Conservation (phyloP, 2,329 filamentous ascomycete genomes). For the Hymenoscyphus scutula region DNA sequence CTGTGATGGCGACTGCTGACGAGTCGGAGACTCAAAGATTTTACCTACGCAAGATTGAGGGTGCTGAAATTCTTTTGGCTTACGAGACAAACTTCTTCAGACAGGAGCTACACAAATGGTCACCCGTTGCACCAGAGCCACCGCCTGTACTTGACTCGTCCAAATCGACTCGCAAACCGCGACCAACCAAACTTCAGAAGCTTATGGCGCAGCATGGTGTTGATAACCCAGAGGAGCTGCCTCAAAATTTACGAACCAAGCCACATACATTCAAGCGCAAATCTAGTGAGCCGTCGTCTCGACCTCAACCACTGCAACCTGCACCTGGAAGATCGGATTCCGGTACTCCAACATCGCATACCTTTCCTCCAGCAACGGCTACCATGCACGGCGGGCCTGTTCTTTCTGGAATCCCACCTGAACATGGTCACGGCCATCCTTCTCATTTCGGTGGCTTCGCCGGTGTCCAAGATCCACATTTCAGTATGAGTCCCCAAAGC, state of each 20-base stretch:
- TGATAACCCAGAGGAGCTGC: constrained; percentile 85
- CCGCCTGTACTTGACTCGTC: constrained; percentile 86
- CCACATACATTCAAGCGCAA: constrained; percentile 36
- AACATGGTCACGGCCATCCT: constrained; percentile 29
- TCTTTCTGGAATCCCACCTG: constrained; percentile 29
- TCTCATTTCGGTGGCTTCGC: constrained; percentile 25
- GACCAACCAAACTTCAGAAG: constrained; percentile 95
- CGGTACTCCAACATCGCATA: constrained; percentile 32
- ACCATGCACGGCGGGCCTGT: constrained; percentile 29
- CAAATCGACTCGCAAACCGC: constrained; percentile 88
- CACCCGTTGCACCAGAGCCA: constrained; percentile 79
- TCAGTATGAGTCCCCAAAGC: constrained; percentile 26
- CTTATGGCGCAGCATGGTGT: constrained; percentile 86
- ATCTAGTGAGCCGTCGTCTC: constrained; percentile 33
- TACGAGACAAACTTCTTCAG: constrained; percentile 98
- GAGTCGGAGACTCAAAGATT: constrained; percentile 90
- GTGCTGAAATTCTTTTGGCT: constrained; percentile 86
- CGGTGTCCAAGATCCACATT: constrained; percentile 29
- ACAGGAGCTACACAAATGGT: constrained; percentile 93
- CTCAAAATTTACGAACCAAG: constrained; percentile 55
- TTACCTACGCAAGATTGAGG: constrained; percentile 95
- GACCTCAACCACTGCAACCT: constrained; percentile 33
- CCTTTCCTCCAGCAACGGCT: constrained; percentile 24
- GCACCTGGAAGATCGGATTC: constrained; percentile 35
- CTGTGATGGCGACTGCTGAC: constrained; percentile 74